A percentile compares a stretch with the other conserved stretches of the same genome.
Conservation (phyloP, 1,284 basidiomycete genomes). For the Naganishia liquefaciens region DNA sequence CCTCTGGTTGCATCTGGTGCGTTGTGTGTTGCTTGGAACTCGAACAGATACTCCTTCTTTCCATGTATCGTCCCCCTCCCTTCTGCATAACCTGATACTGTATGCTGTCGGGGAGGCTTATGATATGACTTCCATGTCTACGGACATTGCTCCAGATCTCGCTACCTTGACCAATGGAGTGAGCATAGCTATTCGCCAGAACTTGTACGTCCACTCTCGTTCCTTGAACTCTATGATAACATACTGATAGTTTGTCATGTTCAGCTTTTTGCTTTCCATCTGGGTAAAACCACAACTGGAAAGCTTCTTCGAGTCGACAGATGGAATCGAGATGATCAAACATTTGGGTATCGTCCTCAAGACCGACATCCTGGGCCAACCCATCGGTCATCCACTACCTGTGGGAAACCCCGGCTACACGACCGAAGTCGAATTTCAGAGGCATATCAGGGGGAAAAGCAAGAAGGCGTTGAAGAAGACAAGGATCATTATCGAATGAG, state of each 20-base stretch:
- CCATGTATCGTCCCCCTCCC: not conserved
- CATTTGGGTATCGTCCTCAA: not conserved
- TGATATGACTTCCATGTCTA: constrained; percentile 1
- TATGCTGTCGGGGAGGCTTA: not conserved
- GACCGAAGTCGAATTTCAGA: not conserved
- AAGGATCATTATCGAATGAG: no score
- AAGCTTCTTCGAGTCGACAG: not conserved
- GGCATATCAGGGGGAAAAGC: no score
- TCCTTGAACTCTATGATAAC: not conserved
- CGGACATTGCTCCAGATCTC: constrained; percentile 5
- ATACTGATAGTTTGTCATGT: not conserved
- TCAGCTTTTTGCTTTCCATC: not conserved
- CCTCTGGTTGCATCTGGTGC: constrained; percentile 6
- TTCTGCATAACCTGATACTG: constrained; percentile 2
- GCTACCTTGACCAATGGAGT: constrained; percentile 10
- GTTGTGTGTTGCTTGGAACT: not conserved
- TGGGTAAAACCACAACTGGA: not conserved
- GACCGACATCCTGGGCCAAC: not conserved
- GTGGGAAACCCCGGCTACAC: not conserved
- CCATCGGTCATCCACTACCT: not conserved
- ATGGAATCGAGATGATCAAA: not conserved
- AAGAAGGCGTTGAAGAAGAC: no score
- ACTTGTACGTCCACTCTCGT: not conserved
- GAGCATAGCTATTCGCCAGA: constrained; percentile 8
- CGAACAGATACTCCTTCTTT: constrained; percentile 1